Percentiles rank a stretch among this genome's conserved stretches.
Evolutionary conservation across 2,329 filamentous ascomycete species (phyloP).

Genomic region (Calonectria fujianensis): DNA sequence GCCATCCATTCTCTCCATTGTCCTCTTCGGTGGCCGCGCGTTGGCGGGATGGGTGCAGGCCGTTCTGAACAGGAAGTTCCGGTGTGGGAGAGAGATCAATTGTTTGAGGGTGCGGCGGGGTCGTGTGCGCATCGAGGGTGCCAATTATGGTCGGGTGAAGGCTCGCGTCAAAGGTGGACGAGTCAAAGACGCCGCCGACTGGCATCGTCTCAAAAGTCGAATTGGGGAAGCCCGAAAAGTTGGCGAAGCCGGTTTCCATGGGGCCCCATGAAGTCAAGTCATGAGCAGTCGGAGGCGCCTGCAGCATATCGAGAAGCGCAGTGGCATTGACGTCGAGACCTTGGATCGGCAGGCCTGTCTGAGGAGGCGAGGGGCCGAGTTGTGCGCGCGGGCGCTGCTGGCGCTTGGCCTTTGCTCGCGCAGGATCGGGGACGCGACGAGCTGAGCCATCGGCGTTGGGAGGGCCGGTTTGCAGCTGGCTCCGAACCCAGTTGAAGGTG

Average conservation of each 20-base stretch:
- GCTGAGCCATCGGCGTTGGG: constrained; percentile 43
- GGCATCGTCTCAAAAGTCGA: constrained; percentile 54
- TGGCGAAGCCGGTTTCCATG: constrained; percentile 53
- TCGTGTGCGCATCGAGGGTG: constrained; percentile 45
- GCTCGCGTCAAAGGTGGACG: constrained; percentile 50
- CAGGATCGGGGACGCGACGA: constrained; percentile 53
- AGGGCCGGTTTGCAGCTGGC: constrained; percentile 54
- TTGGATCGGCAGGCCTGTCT: constrained; percentile 51
- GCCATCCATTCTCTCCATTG: constrained; percentile 53
- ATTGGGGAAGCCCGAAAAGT: constrained; percentile 50
- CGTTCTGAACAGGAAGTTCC: constrained; percentile 47
- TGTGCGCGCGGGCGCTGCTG: constrained; percentile 54
- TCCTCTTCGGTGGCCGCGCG: constrained; percentile 50
- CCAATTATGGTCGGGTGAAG: constrained; percentile 51
- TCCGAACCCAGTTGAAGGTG: constrained; percentile 55
- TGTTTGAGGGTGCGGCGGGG: constrained; percentile 45
- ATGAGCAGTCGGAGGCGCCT: constrained; percentile 53
- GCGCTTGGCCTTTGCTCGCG: constrained; percentile 53
- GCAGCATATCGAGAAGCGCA: constrained; percentile 55
- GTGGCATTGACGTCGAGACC: constrained; percentile 54
- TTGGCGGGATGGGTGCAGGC: constrained; percentile 44
- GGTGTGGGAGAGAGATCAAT: constrained; percentile 50
- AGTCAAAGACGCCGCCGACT: constrained; percentile 51
- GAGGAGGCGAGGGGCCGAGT: constrained; percentile 49
- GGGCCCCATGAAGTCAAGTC: constrained; percentile 54